Evolutionary conservation across 1,284 basidiomycete genomes (phyloP), one percentile per base, ranked within the genome.

Genomic region (Sanghuangporus sanghuang): DNA sequence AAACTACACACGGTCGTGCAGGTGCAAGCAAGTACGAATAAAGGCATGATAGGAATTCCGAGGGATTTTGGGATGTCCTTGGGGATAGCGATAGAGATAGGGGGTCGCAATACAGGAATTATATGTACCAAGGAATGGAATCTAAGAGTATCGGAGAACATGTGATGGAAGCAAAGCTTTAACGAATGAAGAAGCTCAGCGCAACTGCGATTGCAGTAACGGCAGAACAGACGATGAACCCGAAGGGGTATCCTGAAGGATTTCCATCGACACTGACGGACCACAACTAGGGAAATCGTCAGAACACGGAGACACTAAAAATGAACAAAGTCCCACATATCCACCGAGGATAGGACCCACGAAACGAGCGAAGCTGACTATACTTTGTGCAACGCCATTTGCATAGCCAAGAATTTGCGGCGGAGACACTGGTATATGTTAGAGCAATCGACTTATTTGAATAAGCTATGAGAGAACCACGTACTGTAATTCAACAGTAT

Each of bases 301-400:
- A 53, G 64, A 9, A 39, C 16, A 32, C 7, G 23, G 11, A 52
- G 16, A 14, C 53, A 23, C 6, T 1, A n/a, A 52, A 53, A 59
- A 32, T 32, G 32, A 61, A 53, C n/a, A n/a, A 6, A 12, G 54
- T n/a, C 87, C 72, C 69, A 90, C 89, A 70, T 84, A 87, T 52
- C 90, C 89, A 55, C 89, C 89, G n/a, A 92, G 77, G 46, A 92
- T 82, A 42, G 90, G 90, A 16, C 90, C 90, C 39, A 88, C 69
- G 73, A 89, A 92, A 44, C 90, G 83, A 18, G 90, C 90, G 38
- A 93, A 82, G 71, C 89, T 91, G 67, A 91, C 91, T 46, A 92
- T 90, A 71, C 89, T 92, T 73, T 93, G 90, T 0, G 89, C 90
- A 46, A 90, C 84, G 18, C 91, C 91, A 69, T 93, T 93, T 2